Evolutionary conservation across 345 rosid genomes (phyloP).

Genomic region (Eucalyptus sp.): DNA sequence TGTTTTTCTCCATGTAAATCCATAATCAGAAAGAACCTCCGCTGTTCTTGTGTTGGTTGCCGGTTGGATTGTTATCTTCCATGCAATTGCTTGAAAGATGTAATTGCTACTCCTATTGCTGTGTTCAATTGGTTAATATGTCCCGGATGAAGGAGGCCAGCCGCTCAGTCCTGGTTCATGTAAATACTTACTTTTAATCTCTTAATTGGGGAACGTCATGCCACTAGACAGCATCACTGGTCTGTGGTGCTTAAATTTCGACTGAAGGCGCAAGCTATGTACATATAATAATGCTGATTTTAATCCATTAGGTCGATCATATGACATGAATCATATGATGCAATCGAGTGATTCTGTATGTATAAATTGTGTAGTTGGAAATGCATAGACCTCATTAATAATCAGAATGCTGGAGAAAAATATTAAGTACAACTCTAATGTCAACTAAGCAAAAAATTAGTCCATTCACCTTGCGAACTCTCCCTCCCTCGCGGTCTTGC

Average conservation of each 20-base stretch:
- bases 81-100: not conserved
- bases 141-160: not conserved
- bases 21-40: not conserved
- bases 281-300: not conserved
- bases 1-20: not conserved
- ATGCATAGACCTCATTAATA: no score
- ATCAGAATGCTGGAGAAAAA: not conserved
- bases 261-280: rapidly evolving
- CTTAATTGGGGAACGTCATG: not conserved
- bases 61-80: not conserved
- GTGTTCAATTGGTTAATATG: not conserved
- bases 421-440: no score
- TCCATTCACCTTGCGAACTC: no score
- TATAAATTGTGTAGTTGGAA: no score
- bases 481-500: no score
- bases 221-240: not conserved
- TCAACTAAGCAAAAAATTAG: no score
- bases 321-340: not conserved
- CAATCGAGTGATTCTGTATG: not conserved
- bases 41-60: not conserved
- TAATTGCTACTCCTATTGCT: not conserved
- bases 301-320: not conserved
- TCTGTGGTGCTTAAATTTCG: not conserved
- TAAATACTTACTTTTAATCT: not conserved
- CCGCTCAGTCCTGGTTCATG: not conserved